These are phyloP conservation scores for Chlorella sp. DNA, from an alignment of 139 green algal genomes.

Conservation along the genomic window DNA sequence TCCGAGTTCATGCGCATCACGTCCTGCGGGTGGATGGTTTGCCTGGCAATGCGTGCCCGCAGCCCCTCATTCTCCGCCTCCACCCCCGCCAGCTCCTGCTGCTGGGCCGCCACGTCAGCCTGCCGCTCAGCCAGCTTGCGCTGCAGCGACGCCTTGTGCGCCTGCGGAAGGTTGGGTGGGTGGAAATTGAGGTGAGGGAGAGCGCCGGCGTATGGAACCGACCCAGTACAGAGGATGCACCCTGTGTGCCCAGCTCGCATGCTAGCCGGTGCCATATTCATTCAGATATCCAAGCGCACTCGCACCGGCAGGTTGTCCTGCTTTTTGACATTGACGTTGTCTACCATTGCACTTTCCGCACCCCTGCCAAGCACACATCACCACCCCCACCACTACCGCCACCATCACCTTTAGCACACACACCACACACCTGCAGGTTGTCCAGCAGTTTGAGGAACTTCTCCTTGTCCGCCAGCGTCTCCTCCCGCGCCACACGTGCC, in stretches of 20 bases:
- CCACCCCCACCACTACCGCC: background rate
- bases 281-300: too few relatives aligned
- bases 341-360: background rate
- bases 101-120: slow-evolving; percentile 59
- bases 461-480: slow-evolving; percentile 59
- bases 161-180: slow-evolving; percentile 8
- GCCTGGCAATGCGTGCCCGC: slow-evolving; percentile 58
- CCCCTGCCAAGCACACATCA: background rate
- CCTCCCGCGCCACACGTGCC: slow-evolving; percentile 51
- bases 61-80: slow-evolving; percentile 66
- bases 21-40: slow-evolving; percentile 79
- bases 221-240: too few relatives aligned
- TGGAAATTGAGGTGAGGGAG: slow-evolving; percentile 44
- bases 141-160: slow-evolving; percentile 58
- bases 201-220: too few relatives aligned
- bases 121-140: slow-evolving; percentile 74
- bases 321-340: too few relatives aligned
- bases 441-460: slow-evolving; percentile 77
- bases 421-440: slow-evolving; percentile 61
- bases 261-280: too few relatives aligned
- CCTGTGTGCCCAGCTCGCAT: too few relatives aligned
- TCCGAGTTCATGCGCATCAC: slow-evolving; percentile 84
- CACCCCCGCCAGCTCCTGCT: slow-evolving; percentile 48
- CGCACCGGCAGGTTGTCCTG: too few relatives aligned
- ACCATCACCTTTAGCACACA: background rate